Base-by-base conservation (phyloP, 2,329 filamentous ascomycete species). In the Phialophora chinensis region DNA sequence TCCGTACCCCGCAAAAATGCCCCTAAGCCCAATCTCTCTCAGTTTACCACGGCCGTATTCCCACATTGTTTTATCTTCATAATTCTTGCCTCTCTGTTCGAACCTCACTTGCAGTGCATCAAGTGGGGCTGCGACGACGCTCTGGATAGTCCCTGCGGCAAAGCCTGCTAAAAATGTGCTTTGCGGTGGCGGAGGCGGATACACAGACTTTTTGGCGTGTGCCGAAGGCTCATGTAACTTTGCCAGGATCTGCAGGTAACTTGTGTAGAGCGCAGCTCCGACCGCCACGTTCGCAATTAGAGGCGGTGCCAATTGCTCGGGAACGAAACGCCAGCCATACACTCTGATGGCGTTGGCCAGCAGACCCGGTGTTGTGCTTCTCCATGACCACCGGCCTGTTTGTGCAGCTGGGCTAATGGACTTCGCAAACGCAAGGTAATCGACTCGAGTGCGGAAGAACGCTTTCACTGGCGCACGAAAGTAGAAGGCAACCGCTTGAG, bases 391-490 rank as follows among this genome's bases (percentile, higher is more conserved):
- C 31, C 80, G 76, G 27, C 80, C 76, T 50, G 80, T 78, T 66
- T 81, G 76, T 11, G 83, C 78, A 71, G 82, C 81, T 8, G 87
- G 87, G 71, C 86, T 87, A 73, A 89, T 86, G 66, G 86, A 87
- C 76, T 86, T 79, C 29, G 87, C 86, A 79, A 88, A 88, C 62
- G 86, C 86, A 84, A 86, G 54, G 76, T 93, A 97, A 81, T 97
- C 93, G 70, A 97, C 92, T 66, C 93, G 84, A 1, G 91, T 93
- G 68, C 92, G 87, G 79, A 97, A 96, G 77, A 97, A 97, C 17
- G 93, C 91, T 79, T 97, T 97, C 61, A 93, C 91, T 0, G 93
- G 93, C 0, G 92, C 92, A 64, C 93, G 86, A 76, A 97, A 97
- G 80, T 96, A 97, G 74, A 97, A 97, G 27, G 92, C 90, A 62